These are phyloP conservation scores for Colletotrichum scovillei DNA, from an alignment of 2,329 filamentous ascomycete genomes.

Conservation along the genomic window DNA sequence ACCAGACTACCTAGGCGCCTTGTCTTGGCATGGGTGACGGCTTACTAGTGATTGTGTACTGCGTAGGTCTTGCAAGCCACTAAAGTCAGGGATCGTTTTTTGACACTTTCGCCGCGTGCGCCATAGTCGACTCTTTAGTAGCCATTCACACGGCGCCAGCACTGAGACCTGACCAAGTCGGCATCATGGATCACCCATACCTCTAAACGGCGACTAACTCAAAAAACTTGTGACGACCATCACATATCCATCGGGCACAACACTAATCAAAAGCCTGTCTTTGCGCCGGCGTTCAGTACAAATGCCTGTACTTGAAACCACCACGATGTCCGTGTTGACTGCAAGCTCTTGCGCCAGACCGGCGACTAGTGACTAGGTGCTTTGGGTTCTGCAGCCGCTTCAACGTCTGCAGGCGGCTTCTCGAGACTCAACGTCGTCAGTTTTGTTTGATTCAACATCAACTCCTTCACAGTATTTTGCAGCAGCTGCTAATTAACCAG, in stretches of 20 bases:
- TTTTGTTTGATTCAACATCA: not conserved
- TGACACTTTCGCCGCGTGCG: conserved; percentile 12
- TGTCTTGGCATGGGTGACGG: conserved; percentile 14
- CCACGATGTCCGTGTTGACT: not conserved
- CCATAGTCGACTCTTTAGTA: conserved; percentile 9
- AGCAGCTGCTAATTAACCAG: not conserved
- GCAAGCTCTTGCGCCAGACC: not conserved
- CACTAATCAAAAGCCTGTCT: not conserved
- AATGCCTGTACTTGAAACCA: conserved; percentile 4
- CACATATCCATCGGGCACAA: not conserved
- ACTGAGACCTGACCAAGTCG: not conserved
- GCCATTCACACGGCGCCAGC: conserved; percentile 19
- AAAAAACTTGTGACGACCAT: not conserved
- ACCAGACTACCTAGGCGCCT: not conserved
- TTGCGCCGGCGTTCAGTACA: not conserved
- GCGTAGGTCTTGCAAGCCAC: not conserved
- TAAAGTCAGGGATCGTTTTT: conserved; percentile 8
- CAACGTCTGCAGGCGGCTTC: not conserved
- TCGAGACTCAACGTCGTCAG: not conserved
- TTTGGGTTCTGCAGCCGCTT: not conserved
- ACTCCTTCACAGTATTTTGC: not conserved
- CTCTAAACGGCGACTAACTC: conserved; percentile 1
- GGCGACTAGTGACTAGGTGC: not conserved
- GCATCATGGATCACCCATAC: conserved; percentile 26
- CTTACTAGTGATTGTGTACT: not conserved